Percentiles rank a stretch among this genome's conserved stretches.
These are phyloP conservation scores for Fusarium annulatum DNA, from an alignment of 2,329 filamentous ascomycete genomes.

Conservation along the genomic window DNA sequence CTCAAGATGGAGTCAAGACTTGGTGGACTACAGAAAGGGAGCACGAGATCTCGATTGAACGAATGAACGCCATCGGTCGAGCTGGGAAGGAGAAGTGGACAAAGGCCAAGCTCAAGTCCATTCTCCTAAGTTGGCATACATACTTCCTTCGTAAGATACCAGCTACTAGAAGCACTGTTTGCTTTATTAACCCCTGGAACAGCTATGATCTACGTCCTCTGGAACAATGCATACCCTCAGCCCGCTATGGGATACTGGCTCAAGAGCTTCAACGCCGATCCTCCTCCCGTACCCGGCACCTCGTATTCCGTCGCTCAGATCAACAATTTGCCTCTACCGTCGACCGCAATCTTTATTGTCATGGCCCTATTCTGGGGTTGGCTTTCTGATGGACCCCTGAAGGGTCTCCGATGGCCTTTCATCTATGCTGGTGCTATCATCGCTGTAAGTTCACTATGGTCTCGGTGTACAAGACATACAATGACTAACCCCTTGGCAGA, in stretches of 20 bases:
- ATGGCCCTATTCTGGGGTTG: constrained; percentile 31
- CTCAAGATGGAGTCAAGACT: constrained; percentile 33
- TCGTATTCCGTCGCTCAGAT: constrained; percentile 5
- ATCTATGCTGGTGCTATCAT: constrained; percentile 32
- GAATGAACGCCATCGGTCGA: constrained; percentile 17
- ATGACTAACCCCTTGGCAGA: neutral
- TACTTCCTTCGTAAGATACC: constrained; percentile 15
- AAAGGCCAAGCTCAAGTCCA: constrained; percentile 17
- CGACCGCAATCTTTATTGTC: constrained; percentile 31
- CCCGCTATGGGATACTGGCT: constrained; percentile 5
- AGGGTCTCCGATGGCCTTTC: constrained; percentile 28
- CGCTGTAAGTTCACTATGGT: neutral
- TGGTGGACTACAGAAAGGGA: constrained; percentile 44
- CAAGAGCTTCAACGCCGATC: constrained; percentile 3
- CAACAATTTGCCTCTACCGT: constrained; percentile 22
- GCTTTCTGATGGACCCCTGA: constrained; percentile 32
- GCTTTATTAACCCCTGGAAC: neutral
- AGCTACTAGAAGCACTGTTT: rapidly evolving
- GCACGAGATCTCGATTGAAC: constrained; percentile 35
- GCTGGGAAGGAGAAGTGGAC: constrained; percentile 35
- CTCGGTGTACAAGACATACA: rapidly evolving
- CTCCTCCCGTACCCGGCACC: neutral
- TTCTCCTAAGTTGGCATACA: constrained; percentile 34
- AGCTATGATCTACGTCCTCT: constrained; percentile 11
- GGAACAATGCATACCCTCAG: constrained; percentile 7